Base-by-base conservation (phyloP, 768 basidiomycete species). In the Pholiota conissans region DNA sequence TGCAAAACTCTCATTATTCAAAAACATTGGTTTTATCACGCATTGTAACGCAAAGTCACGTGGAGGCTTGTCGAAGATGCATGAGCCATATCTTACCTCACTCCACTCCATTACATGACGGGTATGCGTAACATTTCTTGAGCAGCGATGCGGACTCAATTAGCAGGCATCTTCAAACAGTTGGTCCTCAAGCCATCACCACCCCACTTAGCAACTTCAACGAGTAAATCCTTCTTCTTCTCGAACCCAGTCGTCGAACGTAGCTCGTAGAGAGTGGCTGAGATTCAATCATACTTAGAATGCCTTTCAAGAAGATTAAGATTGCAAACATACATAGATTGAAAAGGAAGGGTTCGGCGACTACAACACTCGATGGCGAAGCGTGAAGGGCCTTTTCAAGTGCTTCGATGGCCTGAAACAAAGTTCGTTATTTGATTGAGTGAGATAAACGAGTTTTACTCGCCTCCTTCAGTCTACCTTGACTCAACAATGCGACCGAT, bases 201-300 rank as follows among this genome's bases (percentile, higher is more conserved):
- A 59, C 89, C 90, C 90, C 90, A 93, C 67, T 89, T 89, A 13
- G 90, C 86, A 0, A 91, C 90, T 59, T 91, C 86, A 13, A 90
- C 62, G 27, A 93, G 74, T 29, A 93, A 74, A 22, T 84, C 82
- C 40, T 85, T 83, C 69, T 93, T 94, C 71, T 89, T 91, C 58
- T 90, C 87, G 53, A 84, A 78, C 2, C 89, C 87, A 1, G 83
- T 81, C 1, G 84, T 77, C 2, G 91, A 90, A 26, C 86, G 86
- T 47, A 94, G 80, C 66, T 94, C 91, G 63, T 93, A 93, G 26
- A 94, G 71, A 0, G 92, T 93, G 1, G 91, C 91, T 92, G 58
- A 37, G 28, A 42, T 20, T 26, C 35, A 16, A 42, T 47, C 7
- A 49, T 14, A 32, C 7, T 56, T 18, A 40, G 6, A 11, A 24